Base-by-base conservation (phyloP, 164 flowering plant genomes). In the Protea cynaroides region DNA sequence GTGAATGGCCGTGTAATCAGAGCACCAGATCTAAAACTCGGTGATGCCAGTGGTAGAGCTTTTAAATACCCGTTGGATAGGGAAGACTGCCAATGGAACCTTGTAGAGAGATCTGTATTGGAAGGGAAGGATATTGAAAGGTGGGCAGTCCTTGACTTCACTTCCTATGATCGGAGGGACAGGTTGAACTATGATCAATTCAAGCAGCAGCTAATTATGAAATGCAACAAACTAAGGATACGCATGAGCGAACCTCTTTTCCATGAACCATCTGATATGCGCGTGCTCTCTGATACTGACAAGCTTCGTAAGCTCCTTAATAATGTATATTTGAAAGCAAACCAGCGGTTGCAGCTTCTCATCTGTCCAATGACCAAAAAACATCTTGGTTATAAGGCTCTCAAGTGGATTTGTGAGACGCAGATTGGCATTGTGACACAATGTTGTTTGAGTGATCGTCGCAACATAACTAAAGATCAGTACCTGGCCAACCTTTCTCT, bases 371-470 rank as follows among this genome's bases (percentile, higher is more conserved):
- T 91, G 93, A 23, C 80, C 1, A 29, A 47, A 21, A 80, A 62
- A 65, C 75, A 87, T 71, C 37, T 68, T 15, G 93, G 96, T 22
- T 88, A 89, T 78, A 87, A 86, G 69, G 63, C 57, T 67, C 86
- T 91, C 44, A 91, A 91, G 73, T 80, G 79, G 81, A 71, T 91
- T 17, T 78, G 85, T 58, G 97, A 88, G 74, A 89, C 90, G 0
- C 64, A 72, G 67, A 56, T 86, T 43, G 97, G 96, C 18, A 71
- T 87, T 34, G 69, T 91, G 55, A 89, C 96, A 0, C 97, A 86
- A 38, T 88, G 93, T 59, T 86, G 83, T 59, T 71, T 87, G 65
- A 74, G 85, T 17, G 5, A 0, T 0, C 18, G 7, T 49, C 83
- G 85, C 5, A 82, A 77, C 56, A 56, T 71, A 59, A 73, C 53